Percentiles rank a stretch among this genome's conserved stretches.
phyloP scores from a whole-genome alignment of 2,329 filamentous ascomycete species.

The Periconia macrospinosa region DNA sequence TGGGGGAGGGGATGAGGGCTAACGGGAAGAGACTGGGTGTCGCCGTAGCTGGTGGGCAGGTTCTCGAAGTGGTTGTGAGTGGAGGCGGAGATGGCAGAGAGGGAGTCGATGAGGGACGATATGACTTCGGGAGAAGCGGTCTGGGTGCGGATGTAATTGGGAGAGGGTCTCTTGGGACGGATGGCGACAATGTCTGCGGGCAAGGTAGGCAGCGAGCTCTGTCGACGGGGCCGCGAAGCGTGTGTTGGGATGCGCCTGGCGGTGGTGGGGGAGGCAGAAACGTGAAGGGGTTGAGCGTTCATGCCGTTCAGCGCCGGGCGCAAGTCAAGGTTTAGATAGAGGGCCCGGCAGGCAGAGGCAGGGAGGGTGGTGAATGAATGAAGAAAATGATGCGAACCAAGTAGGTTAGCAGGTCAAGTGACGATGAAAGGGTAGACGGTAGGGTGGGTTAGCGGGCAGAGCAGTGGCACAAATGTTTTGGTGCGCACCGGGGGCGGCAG shows the following conservation, averaged over 20 bases:
- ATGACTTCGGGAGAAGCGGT: constrained; percentile 68
- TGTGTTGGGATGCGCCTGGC: constrained; percentile 17
- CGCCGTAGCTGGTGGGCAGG: constrained; percentile 32
- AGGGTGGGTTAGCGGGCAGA: no score
- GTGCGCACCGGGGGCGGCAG: no score
- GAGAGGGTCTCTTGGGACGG: constrained; percentile 26
- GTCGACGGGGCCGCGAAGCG: constrained; percentile 31
- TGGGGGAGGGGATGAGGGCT: constrained; percentile 17
- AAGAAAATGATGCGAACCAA: no score
- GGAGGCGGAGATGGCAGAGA: constrained; percentile 63
- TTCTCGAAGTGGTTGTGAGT: constrained; percentile 71
- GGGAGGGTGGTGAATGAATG: no score
- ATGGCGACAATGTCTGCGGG: constrained; percentile 18
- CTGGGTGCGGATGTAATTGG: constrained; percentile 41
- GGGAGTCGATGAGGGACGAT: constrained; percentile 63
- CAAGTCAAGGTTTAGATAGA: not conserved
- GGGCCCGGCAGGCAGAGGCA: no score
- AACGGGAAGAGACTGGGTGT: constrained; percentile 33
- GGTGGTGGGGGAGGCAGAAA: constrained; percentile 14
- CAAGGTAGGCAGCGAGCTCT: constrained; percentile 30
- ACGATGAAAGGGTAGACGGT: no score
- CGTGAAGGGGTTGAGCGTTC: constrained; percentile 23
- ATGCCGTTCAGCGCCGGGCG: not conserved
- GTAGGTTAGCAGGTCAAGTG: no score
- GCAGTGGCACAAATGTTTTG: no score